Evolutionary conservation across 148 eudicot species (phyloP).

Genomic region (Vaccinium vitisidaea): DNA sequence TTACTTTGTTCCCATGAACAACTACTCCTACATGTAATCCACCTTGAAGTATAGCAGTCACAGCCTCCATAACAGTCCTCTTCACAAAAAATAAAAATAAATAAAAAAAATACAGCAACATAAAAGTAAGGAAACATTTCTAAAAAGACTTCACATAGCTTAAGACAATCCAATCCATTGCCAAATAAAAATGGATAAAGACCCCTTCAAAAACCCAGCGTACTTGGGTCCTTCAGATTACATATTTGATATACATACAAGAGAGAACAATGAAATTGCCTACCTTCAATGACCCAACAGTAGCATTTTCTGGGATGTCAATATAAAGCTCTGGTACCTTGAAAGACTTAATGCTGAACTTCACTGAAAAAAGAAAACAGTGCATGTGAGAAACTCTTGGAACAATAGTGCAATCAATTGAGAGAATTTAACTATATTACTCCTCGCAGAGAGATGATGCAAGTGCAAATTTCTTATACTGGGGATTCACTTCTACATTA

Average conservation of each 20-base stretch:
- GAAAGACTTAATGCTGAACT: conserved; percentile 88
- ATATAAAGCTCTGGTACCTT: conserved; percentile 89
- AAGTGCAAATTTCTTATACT: not conserved
- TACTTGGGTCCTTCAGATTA: not conserved
- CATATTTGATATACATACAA: conserved; percentile 5
- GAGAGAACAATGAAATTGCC: conserved; percentile 8
- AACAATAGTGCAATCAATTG: not conserved
- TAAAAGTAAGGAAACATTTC: not conserved
- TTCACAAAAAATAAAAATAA: conserved; percentile 26
- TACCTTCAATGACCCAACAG: conserved; percentile 97
- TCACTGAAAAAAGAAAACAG: conserved; percentile 53
- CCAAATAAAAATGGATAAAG: not conserved
- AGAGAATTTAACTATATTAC: not conserved
- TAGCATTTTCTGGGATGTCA: conserved; percentile 89
- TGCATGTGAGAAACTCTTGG: conserved; percentile 23
- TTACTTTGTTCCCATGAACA: conserved; percentile 79
- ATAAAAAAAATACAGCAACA: not conserved
- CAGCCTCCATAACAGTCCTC: conserved; percentile 88
- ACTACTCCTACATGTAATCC: conserved; percentile 87
- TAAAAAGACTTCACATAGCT: not conserved
- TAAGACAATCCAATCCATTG: not conserved
- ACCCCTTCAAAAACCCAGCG: not conserved
- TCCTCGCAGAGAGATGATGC: not conserved
- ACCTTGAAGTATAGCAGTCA: conserved; percentile 64
- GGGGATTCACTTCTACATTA: conserved; percentile 22